These are phyloP conservation scores for Scedosporium aurantiacum DNA, from an alignment of 2,329 filamentous ascomycete species.

Conservation along the genomic window DNA sequence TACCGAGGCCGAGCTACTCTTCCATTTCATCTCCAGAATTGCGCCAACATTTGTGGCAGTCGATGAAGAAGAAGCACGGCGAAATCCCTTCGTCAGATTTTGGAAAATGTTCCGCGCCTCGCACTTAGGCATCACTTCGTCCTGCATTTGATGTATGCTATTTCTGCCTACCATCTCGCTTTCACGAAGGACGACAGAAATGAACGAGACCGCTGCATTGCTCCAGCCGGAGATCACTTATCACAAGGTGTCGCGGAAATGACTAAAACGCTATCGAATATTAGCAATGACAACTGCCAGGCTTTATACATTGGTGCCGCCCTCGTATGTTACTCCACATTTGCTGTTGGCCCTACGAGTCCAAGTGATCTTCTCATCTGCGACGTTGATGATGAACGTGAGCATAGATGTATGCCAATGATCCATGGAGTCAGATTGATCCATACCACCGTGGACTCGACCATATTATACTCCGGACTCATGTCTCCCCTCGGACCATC, in stretches of 20 bases:
- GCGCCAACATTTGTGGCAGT: conserved; percentile 14
- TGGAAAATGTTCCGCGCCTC: conserved; percentile 20
- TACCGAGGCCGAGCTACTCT: conserved; percentile 19
- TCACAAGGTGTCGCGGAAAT: conserved; percentile 17
- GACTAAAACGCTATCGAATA: conserved; percentile 13
- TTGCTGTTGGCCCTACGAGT: conserved; percentile 19
- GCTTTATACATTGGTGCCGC: conserved; percentile 18
- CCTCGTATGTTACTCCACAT: conserved; percentile 19
- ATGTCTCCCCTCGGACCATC: neutral
- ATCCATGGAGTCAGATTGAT: conserved; percentile 8
- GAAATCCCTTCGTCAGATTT: conserved; percentile 14
- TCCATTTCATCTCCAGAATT: conserved; percentile 17
- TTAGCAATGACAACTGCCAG: conserved; percentile 18
- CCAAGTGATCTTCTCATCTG: conserved; percentile 18
- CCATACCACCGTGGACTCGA: neutral
- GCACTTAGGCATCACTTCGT: conserved; percentile 18
- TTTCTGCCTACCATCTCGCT: conserved; percentile 17
- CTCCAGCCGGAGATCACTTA: conserved; percentile 16
- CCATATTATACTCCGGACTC: conserved; percentile 6
- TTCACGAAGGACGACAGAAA: conserved; percentile 4
- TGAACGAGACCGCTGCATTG: conserved; percentile 12
- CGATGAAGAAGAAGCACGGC: conserved; percentile 1
- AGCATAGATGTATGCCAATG: conserved; percentile 1
- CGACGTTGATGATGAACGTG: conserved; percentile 11
- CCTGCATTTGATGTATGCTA: conserved; percentile 17